Evolutionary conservation across 1,284 basidiomycete species (phyloP).

Genomic region (Volvariella volvacea): DNA sequence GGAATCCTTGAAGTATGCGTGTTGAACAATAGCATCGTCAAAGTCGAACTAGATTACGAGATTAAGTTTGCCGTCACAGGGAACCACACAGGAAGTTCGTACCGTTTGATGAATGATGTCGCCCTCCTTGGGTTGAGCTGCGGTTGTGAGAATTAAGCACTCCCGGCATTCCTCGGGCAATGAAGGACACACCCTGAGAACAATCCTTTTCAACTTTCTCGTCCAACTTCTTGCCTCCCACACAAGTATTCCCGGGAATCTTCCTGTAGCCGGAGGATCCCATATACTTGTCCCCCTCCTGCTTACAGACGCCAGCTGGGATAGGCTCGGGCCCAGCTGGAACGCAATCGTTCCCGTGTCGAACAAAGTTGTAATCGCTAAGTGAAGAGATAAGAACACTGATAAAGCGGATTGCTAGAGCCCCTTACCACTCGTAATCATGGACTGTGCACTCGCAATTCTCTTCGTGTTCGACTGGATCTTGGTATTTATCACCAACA

Average conservation of each 20-base stretch:
- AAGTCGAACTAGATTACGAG: slow-evolving; percentile 57
- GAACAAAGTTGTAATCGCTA: slow-evolving; percentile 87
- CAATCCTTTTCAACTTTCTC: slow-evolving; percentile 69
- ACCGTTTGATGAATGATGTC: slow-evolving; percentile 65
- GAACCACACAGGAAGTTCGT: slow-evolving; percentile 16
- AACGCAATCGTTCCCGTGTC: slow-evolving; percentile 67
- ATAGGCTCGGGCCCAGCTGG: slow-evolving; percentile 83
- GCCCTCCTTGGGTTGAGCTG: slow-evolving; percentile 74
- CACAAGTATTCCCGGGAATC: slow-evolving; percentile 92
- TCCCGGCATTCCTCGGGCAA: not conserved
- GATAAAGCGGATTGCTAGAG: not conserved
- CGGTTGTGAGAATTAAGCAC: not conserved
- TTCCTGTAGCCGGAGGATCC: slow-evolving; percentile 91
- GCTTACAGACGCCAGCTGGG: slow-evolving; percentile 68
- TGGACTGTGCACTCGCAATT: slow-evolving; percentile 79
- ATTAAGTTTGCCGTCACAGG: not conserved
- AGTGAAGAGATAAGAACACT: not conserved
- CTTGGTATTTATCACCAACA: slow-evolving; percentile 87
- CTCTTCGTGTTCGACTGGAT: slow-evolving; percentile 80
- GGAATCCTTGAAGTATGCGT: slow-evolving; percentile 80
- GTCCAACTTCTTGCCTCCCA: slow-evolving; percentile 65
- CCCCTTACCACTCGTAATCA: slow-evolving; percentile 89
- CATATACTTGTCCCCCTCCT: slow-evolving; percentile 59
- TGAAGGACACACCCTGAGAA: slow-evolving; percentile 45
- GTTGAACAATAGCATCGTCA: slow-evolving; percentile 61